phyloP scores from a whole-genome alignment of 2,329 filamentous ascomycete genomes.

The Pseudohalonectria lignicola region DNA sequence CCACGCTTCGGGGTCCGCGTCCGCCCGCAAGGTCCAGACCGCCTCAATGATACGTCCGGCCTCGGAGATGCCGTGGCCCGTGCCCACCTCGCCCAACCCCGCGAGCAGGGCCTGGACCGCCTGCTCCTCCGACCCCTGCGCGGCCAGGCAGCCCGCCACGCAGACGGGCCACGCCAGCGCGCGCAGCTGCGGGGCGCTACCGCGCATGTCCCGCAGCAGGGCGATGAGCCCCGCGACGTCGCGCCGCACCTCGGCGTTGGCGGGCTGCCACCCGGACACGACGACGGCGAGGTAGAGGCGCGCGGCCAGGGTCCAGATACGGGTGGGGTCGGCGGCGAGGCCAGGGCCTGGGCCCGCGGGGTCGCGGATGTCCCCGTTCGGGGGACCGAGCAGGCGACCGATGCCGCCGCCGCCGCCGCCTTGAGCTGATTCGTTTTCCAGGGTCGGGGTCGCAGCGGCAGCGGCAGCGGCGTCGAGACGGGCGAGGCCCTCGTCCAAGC shows the following conservation, averaged over 20 bases:
- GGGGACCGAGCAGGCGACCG: too few species aligned
- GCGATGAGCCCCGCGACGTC: slow-evolving; percentile 18
- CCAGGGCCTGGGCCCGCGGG: background rate
- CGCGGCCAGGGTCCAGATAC: slow-evolving; percentile 35
- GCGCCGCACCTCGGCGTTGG: too few species aligned
- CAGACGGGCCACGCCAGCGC: slow-evolving; percentile 21
- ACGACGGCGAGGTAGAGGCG: slow-evolving; percentile 33
- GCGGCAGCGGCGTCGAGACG: slow-evolving; percentile 14
- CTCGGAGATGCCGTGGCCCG: slow-evolving; percentile 27
- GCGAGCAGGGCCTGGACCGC: slow-evolving; percentile 27
- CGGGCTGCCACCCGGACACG: background rate
- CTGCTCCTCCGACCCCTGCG: too few species aligned
- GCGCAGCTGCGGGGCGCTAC: slow-evolving; percentile 14
- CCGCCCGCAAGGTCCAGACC: slow-evolving; percentile 28
- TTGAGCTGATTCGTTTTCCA: too few species aligned
- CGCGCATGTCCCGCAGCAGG: slow-evolving; percentile 18
- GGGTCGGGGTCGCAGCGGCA: too few species aligned
- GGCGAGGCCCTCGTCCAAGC: slow-evolving; percentile 20
- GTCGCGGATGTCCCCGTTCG: too few species aligned
- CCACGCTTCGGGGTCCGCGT: too few species aligned
- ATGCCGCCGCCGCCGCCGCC: too few species aligned
- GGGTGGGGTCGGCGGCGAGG: slow-evolving; percentile 3
- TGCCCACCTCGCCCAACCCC: slow-evolving; percentile 31
- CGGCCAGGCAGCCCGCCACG: slow-evolving; percentile 21
- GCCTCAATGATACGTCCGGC: slow-evolving; percentile 32